Evolutionary conservation across 352 stramenopile species (phyloP), one percentile per base, ranked within the genome.

Genomic region (Achlya hypogyna): DNA sequence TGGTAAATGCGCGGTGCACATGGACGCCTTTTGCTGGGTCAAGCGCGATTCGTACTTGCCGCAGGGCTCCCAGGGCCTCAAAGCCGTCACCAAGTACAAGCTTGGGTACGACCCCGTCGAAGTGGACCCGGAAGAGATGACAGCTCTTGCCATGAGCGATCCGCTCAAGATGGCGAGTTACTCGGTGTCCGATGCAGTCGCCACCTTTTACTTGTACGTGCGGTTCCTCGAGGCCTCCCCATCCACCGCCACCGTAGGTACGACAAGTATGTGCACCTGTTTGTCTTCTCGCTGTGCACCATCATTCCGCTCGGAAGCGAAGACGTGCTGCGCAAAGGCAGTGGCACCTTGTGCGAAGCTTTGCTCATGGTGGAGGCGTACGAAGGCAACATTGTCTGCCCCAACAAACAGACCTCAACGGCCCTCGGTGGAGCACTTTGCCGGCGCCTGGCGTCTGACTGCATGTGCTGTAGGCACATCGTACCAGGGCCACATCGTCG

Each of bases 111-210:
- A 99, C 74, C 96, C 96, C 0, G 96, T 99, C 5, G 85, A 96
- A 70, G 96, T 99, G 5, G 96, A 99, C 71, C 95, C 97, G 0
- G 97, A 99, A 86, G 96, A 99, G 74, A 99, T 99, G 97, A 73
- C 99, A 25, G 77, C 82, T 2, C 88, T 98, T 63, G 97, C 97
- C 4, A 83, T 86, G 43, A 94, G 98, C 72, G 75, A 96, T 49
- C 97, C 97, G 10, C 77, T 93, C 23, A 91, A 98, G 66, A 99
- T 99, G 97, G 96, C 97, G 0, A 97, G 91, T 23, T 99, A 99
- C 79, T 99, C 95, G 20, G 97, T 99, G n/a, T 99, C 96, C 20
- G 97, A 99, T 81, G 97, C 97, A n/a, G 96, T 99, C 12, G 96
- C 97, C 1, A 99, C 97, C 0, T 99, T 98, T 74, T 99, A 99